Evolutionary conservation across 2,329 filamentous ascomycete species (phyloP), one percentile per base, ranked within the genome.

Genomic region (Microcyclospora tardicrescens): DNA sequence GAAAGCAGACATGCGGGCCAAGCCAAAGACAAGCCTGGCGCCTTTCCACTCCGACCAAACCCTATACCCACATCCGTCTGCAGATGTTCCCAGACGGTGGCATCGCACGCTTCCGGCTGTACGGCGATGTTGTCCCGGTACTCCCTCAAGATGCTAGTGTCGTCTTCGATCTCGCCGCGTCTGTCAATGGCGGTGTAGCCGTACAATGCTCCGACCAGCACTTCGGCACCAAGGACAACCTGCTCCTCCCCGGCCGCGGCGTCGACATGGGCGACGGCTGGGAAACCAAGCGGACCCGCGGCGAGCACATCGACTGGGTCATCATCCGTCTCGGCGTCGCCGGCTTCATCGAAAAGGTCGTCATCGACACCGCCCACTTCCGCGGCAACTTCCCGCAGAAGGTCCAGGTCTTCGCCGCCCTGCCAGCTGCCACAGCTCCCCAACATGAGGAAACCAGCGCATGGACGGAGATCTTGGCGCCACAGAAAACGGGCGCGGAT

Each of bases 241-340:
- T 89, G 28, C 70, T 87, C n/a, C 67, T 87, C 3, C 83, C 83
- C 0, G 82, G 81, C 2, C 71, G 83, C 16, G 83, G 83, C 32
- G 77, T 79, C 58, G 81, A 91, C 61, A 91, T 91, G 84, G 81
- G 83, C 36, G 84, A 89, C 57, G 84, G 84, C 6, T 91, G 84
- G 84, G 84, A 91, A 63, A 91, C 84, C 40, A 76, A 79, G 48
- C 72, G 84, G 38, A 84, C 81, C 28, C 67, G 84, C 36, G 76
- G 70, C 36, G 77, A 75, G 58, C 84, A 91, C 59, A 64, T 82
- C 14, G 84, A 91, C 61, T 91, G 84, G 83, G 69, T 77, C n/a
- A 76, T 89, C 48, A 73, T 91, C 46, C 73, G 75, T 35, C 72
- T 91, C 14, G 84, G 82, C 16, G 73, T 75, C 0, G 68, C 73